Conservation (phyloP, 2,329 filamentous ascomycete genomes). For the Teratosphaeria epicoccoides region DNA sequence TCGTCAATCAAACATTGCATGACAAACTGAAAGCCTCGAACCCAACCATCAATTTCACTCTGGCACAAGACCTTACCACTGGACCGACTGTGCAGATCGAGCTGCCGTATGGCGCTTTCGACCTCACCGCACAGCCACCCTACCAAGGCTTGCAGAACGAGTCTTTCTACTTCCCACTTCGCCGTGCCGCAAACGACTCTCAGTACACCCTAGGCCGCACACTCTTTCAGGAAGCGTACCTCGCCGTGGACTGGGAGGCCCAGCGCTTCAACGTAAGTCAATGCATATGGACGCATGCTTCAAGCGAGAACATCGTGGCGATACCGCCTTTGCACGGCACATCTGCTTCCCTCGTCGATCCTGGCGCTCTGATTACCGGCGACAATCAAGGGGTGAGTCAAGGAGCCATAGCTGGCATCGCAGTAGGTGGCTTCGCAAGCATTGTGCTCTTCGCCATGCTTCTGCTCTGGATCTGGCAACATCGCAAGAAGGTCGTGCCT, state of each 20-base stretch:
- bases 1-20: slow-evolving; percentile 48
- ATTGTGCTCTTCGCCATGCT: slow-evolving; percentile 23
- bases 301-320: slow-evolving; percentile 17
- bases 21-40: slow-evolving; percentile 37
- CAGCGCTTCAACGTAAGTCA: slow-evolving; percentile 38
- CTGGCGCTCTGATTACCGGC: not conserved
- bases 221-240: slow-evolving; percentile 58
- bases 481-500: slow-evolving; percentile 5
- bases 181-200: slow-evolving; percentile 42
- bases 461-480: slow-evolving; percentile 24
- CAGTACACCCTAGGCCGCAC: slow-evolving; percentile 55
- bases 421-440: slow-evolving; percentile 29
- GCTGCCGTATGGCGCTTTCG: slow-evolving; percentile 41
- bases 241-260: slow-evolving; percentile 40
- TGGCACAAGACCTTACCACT: slow-evolving; percentile 28
- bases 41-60: slow-evolving; percentile 34
- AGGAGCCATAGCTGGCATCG: slow-evolving; percentile 36
- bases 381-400: slow-evolving; percentile 17
- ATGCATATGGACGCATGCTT: slow-evolving; percentile 17
- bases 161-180: slow-evolving; percentile 57
- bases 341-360: not conserved
- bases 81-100: slow-evolving; percentile 33
- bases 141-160: slow-evolving; percentile 49
- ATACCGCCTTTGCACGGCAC: slow-evolving; percentile 10
- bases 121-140: slow-evolving; percentile 34